Evolutionary conservation across 352 stramenopile species (phyloP).

Genomic region (Phytopythium kandeliae): DNA sequence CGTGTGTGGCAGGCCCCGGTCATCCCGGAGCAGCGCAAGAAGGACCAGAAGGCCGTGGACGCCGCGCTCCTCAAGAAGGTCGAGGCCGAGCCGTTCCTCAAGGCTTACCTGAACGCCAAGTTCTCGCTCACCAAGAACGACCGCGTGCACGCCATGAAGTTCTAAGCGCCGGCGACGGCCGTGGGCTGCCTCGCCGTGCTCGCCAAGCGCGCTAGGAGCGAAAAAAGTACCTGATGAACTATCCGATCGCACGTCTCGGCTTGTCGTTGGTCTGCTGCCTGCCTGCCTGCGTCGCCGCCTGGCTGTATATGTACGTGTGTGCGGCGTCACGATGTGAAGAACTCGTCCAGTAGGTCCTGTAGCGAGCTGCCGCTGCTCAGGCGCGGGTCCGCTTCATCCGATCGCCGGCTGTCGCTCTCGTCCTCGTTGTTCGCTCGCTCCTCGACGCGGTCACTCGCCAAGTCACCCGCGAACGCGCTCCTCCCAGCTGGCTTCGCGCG

Average conservation of each 20-base stretch:
- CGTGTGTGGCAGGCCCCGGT: slow-evolving; percentile 65
- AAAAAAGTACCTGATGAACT: slow-evolving; percentile 61
- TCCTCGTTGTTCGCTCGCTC: slow-evolving; percentile 24
- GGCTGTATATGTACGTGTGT: no score
- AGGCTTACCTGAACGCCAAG: slow-evolving; percentile 97
- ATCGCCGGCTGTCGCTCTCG: slow-evolving; percentile 15
- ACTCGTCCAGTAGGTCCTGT: slow-evolving; percentile 72
- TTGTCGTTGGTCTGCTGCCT: neutral
- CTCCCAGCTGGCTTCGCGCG: no score
- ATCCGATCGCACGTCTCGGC: slow-evolving; percentile 13
- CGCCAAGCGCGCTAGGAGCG: no score
- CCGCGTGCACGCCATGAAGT: slow-evolving; percentile 98
- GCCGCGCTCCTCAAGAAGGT: slow-evolving; percentile 84
- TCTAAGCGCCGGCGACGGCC: slow-evolving; percentile 94
- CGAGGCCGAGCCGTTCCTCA: slow-evolving; percentile 91
- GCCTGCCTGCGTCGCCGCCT: neutral
- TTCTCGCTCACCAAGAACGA: slow-evolving; percentile 98
- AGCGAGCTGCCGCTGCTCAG: slow-evolving; percentile 42
- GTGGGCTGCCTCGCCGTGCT: no score
- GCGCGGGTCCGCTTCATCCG: slow-evolving; percentile 1
- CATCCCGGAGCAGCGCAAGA: slow-evolving; percentile 97
- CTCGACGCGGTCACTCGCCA: no score
- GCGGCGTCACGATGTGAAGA: slow-evolving; percentile 18
- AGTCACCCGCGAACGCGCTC: no score
- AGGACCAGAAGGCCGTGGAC: slow-evolving; percentile 98